phyloP scores from a whole-genome alignment of 108 stramenopile genomes.

The Skeletonema potamos region DNA sequence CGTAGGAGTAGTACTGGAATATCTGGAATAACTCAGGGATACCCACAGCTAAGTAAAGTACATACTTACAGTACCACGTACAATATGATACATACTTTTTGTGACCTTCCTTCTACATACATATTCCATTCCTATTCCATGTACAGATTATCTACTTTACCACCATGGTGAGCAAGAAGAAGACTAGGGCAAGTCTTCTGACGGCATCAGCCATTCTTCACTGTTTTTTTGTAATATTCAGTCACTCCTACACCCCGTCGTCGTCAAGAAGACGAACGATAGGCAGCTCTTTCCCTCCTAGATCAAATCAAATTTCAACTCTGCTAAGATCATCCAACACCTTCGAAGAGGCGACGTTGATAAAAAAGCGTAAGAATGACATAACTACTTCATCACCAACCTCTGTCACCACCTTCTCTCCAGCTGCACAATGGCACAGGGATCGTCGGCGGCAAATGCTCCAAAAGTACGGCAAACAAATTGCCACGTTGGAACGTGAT shows the following conservation, averaged over 20 bases:
- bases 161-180: background rate
- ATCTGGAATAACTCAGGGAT: no score
- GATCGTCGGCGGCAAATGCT: conserved; percentile 66
- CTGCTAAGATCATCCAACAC: background rate
- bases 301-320: background rate
- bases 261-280: background rate
- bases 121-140: no score
- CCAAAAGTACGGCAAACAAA: conserved; percentile 55
- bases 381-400: background rate
- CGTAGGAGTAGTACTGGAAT: no score
- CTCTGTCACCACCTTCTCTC: conserved; percentile 12
- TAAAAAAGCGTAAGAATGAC: background rate
- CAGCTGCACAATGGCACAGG: conserved; percentile 73
- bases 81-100: no score
- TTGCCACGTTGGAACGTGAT: conserved; percentile 49
- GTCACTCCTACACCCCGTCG: background rate
- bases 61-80: no score
- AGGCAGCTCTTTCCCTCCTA: background rate
- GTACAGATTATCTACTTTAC: no score
- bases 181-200: background rate
- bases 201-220: background rate
- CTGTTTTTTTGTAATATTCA: background rate
- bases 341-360: background rate
- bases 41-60: no score
- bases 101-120: background rate